Evolutionary conservation across 2,329 filamentous ascomycete genomes (phyloP), one percentile per base, ranked within the genome.

Genomic region (Ceratocystis cacaofunesta): DNA sequence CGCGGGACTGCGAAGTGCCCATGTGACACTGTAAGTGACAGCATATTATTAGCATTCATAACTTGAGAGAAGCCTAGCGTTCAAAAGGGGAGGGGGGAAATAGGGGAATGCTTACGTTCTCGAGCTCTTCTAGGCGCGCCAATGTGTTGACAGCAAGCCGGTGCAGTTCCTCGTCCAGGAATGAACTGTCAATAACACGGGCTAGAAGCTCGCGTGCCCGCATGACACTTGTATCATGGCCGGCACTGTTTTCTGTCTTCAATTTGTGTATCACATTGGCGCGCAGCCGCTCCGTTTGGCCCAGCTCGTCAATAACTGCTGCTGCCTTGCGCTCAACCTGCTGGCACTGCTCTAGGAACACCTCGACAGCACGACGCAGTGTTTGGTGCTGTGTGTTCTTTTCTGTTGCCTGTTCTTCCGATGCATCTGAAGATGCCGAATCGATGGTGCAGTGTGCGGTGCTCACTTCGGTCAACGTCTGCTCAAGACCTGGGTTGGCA

Each of bases 21-120:
- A 52, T 61, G 62, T 67, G 63, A 46, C 65, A 65, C 65, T 67
- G 44, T 17, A 66, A 15, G 36, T 17, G 10, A 22, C 19, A 63
- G 19, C 22, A 25, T 22, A 44, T 15, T 32, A 44, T 64, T 57
- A 67, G 55, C 25, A 36, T n/a, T 28, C 25, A 10, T 25, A 28
- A 30, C 12, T 22, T 3, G 4, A 25, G 7, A 17, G 5, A 22
- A 41, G 6, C 19, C 6, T 12, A 17, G 44, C 19, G 22, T 25
- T 12, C 7, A 28, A 17, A 15, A n/a, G 3, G n/a, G 44, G 19
- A 15, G 25, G 50, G 5, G 25, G 19, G 8, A 30, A n/a, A 41
- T 41, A 63, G 28, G 46, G 8, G 25, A 61, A 52, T 43, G 62
- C 66, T 63, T 28, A 69, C 68, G 28, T 68, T 65, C 19, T 69